Conservation (phyloP, 345 rosid species). For the Gossypium stocksii region DNA sequence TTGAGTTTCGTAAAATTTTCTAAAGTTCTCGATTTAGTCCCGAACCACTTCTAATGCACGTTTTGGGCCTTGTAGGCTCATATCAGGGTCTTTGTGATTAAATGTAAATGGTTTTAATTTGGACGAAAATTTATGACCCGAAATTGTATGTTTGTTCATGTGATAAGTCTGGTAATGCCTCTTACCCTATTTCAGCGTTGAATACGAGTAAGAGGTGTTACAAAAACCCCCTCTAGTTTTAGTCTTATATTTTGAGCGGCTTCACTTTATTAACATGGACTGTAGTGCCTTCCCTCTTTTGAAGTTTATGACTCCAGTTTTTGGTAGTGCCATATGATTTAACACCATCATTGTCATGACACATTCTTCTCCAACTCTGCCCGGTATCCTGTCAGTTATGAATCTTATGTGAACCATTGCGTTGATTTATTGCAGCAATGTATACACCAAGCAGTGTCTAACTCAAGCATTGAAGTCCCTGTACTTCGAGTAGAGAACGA, state of each 20-base stretch:
- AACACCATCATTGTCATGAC: constrained; percentile 86
- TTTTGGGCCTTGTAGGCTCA: no score
- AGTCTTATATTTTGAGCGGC: constrained; percentile 75
- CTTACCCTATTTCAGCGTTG: no score
- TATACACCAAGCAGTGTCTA: constrained; percentile 66
- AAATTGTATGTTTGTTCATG: no score
- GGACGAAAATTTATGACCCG: no score
- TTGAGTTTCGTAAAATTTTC: no score
- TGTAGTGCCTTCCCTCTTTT: constrained; percentile 67
- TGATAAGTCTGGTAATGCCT: no score
- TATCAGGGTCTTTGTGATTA: no score
- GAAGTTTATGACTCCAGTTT: constrained; percentile 68
- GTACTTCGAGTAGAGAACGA: constrained; percentile 80
- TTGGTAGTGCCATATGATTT: constrained; percentile 76
- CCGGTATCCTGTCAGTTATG: constrained; percentile 57
- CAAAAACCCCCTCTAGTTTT: constrained; percentile 76
- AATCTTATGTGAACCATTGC: constrained; percentile 64
- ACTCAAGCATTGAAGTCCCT: constrained; percentile 67
- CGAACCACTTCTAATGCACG: no score
- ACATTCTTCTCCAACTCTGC: constrained; percentile 60
- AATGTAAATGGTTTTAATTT: no score
- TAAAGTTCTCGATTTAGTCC: no score
- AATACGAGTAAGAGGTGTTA: no score
- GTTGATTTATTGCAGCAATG: constrained; percentile 62
- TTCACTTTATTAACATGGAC: constrained; percentile 55